Evolutionary conservation across 176 grass and related monocot genomes (phyloP), one percentile per base, ranked within the genome.

Genomic region (Poa pratensis): DNA sequence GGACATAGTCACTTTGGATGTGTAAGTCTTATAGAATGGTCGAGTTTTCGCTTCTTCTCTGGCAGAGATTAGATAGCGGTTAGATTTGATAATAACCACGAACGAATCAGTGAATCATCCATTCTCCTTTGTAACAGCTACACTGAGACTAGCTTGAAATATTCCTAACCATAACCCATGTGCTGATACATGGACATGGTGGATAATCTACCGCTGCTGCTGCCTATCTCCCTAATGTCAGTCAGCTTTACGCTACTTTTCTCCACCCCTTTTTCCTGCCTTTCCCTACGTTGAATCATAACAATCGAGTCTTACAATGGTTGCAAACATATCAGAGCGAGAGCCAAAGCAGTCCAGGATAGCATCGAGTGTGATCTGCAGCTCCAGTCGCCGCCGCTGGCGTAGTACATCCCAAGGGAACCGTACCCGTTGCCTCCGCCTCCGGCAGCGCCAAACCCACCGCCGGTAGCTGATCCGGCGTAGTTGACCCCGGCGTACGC

Each of bases 371-470:
- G 58, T 5, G 63, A 63, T 19, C 6, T 23, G 72, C 70, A 22
- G 60, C 69, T 37, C 39, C 26, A 48, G 22, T 60, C 22, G 51
- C 79, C 85, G 71, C 63, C 57, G 32, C 77, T 90, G 39, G 48
- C 85, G 8, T 92, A 94, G 22, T 90, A 88, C 90, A 94, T 92
- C 8, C 93, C 93, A 4, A 88, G 83, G 26, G 16, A 78, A 24
- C 93, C 83, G 34, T 88, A 86, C 1, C 83, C 84, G 15, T 75
- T 19, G 24, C 73, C 83, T 15, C 65, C 63, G 13, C 75, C 2
- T 19, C 68, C 76, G 0, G 28, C 67, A 0, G 9, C 78, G 0
- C 42, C 22, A 0, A 71, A 28, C 0, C 69, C 57, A 3, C 69
- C 50, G 23, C 59, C 74, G 19, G 62, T 48, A 3, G 81, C 88